Conservation (phyloP, 208 protist genomes). For the Leptomonas seymouri region DNA sequence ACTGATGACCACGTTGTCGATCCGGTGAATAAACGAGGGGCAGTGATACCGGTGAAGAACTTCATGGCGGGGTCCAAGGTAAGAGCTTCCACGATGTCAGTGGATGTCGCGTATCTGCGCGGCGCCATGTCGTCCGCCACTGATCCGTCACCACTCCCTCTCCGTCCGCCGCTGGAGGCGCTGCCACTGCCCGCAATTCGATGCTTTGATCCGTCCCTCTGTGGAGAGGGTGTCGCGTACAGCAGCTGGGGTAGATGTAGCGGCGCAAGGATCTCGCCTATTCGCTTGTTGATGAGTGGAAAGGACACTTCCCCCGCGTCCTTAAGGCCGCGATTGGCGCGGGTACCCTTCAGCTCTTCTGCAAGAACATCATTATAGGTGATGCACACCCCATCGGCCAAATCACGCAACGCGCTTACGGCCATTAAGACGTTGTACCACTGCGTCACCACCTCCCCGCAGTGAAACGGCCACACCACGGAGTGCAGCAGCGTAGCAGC, state of each 20-base stretch:
- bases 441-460: conserved; percentile 88
- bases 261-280: conserved; percentile 49
- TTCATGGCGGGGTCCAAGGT: conserved; percentile 67
- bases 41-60: conserved; percentile 61
- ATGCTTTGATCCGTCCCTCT: conserved; percentile 28
- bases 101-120: conserved; percentile 21
- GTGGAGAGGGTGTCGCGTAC: conserved; percentile 33
- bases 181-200: conserved; percentile 13
- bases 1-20: conserved; percentile 37
- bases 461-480: conserved; percentile 78
- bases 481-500: conserved; percentile 58
- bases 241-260: conserved; percentile 72
- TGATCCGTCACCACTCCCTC: no score
- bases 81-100: conserved; percentile 65
- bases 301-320: conserved; percentile 40
- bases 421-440: conserved; percentile 86
- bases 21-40: conserved; percentile 24
- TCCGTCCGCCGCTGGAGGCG: not conserved
- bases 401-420: conserved; percentile 57
- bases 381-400: conserved; percentile 68
- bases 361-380: conserved; percentile 68
- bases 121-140: conserved; percentile 13
- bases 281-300: conserved; percentile 48
- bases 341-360: conserved; percentile 22
- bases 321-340: conserved; percentile 27